phyloP scores from a whole-genome alignment of 345 rosid species.

The Syzygium jambos region DNA sequence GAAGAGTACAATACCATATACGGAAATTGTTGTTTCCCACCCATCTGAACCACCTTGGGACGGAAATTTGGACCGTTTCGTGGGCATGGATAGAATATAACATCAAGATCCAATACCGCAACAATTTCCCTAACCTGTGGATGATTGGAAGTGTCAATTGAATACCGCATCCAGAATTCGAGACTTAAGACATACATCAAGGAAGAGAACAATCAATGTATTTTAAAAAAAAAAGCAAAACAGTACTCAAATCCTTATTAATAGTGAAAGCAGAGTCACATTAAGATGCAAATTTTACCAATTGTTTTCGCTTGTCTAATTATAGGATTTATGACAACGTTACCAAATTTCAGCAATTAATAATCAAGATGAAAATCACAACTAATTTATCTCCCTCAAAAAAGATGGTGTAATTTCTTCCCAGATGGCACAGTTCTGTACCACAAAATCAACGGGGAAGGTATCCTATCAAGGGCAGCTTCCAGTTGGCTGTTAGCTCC shows the following conservation, averaged over 20 bases:
- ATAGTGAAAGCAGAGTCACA: background rate
- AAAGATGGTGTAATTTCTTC: background rate
- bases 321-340: background rate
- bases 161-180: background rate
- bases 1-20: slow-evolving; percentile 65
- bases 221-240: background rate
- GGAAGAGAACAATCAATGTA: background rate
- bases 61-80: slow-evolving; percentile 84
- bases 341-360: background rate
- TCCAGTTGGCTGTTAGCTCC: background rate
- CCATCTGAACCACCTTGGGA: slow-evolving; percentile 71
- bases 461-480: background rate
- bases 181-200: background rate
- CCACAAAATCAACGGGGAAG: background rate
- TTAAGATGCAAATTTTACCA: background rate
- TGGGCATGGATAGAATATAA: slow-evolving; percentile 89
- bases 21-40: slow-evolving; percentile 87
- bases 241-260: background rate
- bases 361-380: background rate
- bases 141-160: slow-evolving; percentile 1
- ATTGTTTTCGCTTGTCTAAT: background rate
- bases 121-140: slow-evolving; percentile 91
- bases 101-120: slow-evolving; percentile 82
- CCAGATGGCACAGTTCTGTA: background rate
- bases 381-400: background rate